phyloP scores from a whole-genome alignment of 257 asterid species.

The Petrea volubilis region DNA sequence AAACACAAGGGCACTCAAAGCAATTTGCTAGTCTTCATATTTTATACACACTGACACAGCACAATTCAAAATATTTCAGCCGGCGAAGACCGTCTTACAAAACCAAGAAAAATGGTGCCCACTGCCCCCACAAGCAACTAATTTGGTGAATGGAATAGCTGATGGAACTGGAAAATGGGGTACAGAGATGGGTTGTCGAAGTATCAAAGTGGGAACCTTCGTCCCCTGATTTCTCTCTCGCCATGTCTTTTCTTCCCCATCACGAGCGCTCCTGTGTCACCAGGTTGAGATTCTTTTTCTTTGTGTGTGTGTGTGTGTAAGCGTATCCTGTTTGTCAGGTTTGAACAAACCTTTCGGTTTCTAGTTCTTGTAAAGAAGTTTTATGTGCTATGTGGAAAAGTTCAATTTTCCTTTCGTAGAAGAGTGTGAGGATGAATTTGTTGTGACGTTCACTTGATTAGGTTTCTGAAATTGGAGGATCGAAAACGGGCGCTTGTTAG shows the following conservation, averaged over 20 bases:
- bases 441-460: slow-evolving; percentile 25
- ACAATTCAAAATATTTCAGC: neutral
- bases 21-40: neutral
- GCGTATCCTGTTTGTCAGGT: neutral
- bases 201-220: slow-evolving; percentile 71
- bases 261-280: slow-evolving; percentile 58
- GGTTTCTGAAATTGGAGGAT: slow-evolving; percentile 76
- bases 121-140: neutral
- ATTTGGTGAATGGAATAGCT: neutral
- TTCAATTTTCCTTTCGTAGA: neutral
- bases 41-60: neutral
- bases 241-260: slow-evolving; percentile 63
- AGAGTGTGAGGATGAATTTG: neutral
- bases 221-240: slow-evolving; percentile 40
- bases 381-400: neutral
- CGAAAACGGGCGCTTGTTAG: slow-evolving; percentile 70
- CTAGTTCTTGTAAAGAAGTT: neutral
- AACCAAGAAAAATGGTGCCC: neutral
- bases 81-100: neutral
- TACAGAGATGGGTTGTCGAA: slow-evolving; percentile 73
- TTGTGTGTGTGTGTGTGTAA: neutral
- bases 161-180: slow-evolving; percentile 58
- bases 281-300: slow-evolving; percentile 43
- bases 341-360: neutral
- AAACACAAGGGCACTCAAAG: neutral